These are phyloP conservation scores for Teratosphaeria zuluensis DNA, from an alignment of 2,329 filamentous ascomycete species.

Conservation along the genomic window DNA sequence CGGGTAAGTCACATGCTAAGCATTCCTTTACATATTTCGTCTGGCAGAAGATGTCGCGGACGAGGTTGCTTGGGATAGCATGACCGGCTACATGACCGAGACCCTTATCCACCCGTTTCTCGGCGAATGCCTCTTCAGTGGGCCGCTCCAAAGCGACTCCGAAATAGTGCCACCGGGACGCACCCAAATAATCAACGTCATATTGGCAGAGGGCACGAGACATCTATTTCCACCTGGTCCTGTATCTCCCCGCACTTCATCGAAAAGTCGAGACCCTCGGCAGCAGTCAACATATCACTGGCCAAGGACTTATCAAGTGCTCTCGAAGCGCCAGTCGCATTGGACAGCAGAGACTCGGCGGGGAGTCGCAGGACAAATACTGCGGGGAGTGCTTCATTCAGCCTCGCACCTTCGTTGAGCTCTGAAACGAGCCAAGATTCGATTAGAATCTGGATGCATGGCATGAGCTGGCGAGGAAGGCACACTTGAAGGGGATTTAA, in stretches of 20 bases:
- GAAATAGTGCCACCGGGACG: too few relatives aligned
- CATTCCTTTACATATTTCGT: background rate
- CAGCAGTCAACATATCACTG: background rate
- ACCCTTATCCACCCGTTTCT: background rate
- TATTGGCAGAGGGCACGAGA: background rate
- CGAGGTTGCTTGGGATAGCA: background rate
- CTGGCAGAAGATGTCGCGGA: too few relatives aligned
- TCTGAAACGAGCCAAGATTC: background rate
- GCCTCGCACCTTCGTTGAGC: background rate
- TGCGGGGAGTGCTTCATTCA: background rate
- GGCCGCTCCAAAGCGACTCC: too few relatives aligned
- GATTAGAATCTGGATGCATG: background rate
- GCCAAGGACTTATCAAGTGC: too few relatives aligned
- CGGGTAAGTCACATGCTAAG: background rate
- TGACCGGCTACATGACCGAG: background rate
- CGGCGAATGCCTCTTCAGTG: background rate
- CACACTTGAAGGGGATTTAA: background rate
- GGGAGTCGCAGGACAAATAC: background rate
- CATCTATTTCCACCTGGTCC: background rate
- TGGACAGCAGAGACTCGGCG: background rate
- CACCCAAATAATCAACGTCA: background rate
- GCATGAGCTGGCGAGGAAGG: constrained; percentile 5
- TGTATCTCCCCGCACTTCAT: background rate
- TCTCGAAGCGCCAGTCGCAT: background rate
- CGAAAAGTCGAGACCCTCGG: too few relatives aligned